Evolutionary conservation across 2,329 filamentous ascomycete species (phyloP), one percentile per base, ranked within the genome.

Genomic region (Fusarium xylarioides): DNA sequence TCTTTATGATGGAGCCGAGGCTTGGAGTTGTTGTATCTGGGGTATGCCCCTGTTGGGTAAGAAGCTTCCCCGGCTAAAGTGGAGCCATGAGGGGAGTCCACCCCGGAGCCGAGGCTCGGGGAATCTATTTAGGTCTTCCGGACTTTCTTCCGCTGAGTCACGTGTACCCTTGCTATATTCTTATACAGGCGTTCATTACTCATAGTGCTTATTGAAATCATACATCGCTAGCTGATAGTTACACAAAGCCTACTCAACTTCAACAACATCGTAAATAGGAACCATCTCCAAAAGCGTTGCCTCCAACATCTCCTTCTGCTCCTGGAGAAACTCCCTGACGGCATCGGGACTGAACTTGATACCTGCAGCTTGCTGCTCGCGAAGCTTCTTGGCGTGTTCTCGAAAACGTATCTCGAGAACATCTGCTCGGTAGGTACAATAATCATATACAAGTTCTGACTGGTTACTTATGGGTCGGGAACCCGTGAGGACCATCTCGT

Each of bases 401-500:
- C 77, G 66, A 34, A 81, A 66, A 2, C 90, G 86, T 77, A 91
- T 88, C 77, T 91, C 87, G 21, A 92, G 81, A 86, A 23, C 55
- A 1, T 70, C 67, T 19, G 59, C 37, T 26, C 74, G 67, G 47
- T 75, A 75, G 23, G 49, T 55, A 21, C 57, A 50, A 37, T 65
- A 75, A n/a, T 67, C 54, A 35, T 67, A 65, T 6, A 63, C 23
- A 11, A 76, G 70, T 14, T 58, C 43, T 15, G 70, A 68, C 34
- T 64, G 56, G 14, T 69, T 37, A 7, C 88, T 91, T 69, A 91
- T 87, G 2, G 83, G 83, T 2, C 90, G 86, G 19, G 91, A 87
- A 1, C 87, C 91, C 7, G 85, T 88, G 44, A 92, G 83, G 7
- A 89, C 87, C 3, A 87, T 88, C 74, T 91, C 89, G 74, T 92